Evolutionary conservation across 257 asterid genomes (phyloP).

Genomic region (Solanum tarapatanum): DNA sequence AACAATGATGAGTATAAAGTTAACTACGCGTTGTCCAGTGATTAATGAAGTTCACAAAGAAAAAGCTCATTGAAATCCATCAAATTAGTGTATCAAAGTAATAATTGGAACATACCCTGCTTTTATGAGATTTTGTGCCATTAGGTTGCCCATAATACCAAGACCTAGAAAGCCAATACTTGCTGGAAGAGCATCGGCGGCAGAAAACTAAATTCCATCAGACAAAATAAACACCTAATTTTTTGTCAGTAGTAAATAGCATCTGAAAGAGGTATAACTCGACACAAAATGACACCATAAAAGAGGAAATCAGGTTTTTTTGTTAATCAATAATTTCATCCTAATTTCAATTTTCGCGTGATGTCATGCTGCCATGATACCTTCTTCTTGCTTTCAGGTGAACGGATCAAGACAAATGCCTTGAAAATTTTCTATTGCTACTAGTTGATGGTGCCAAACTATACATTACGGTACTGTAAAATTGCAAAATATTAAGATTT

Average conservation of each 20-base stretch:
- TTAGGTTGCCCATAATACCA: conserved; percentile 89
- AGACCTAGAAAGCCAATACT: conserved; percentile 84
- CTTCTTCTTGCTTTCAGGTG: background rate
- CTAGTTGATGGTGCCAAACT: background rate
- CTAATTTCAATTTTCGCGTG: background rate
- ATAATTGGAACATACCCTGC: conserved; percentile 39
- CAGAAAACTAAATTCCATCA: background rate
- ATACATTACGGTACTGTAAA: background rate
- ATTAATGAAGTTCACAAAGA: too few relatives aligned
- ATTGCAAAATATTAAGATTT: background rate
- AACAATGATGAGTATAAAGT: background rate
- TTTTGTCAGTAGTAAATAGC: background rate
- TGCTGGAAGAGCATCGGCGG: conserved; percentile 39
- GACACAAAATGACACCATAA: background rate
- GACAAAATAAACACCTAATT: background rate
- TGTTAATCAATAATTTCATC: background rate
- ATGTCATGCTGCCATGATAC: background rate
- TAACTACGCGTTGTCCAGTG: background rate
- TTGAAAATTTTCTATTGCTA: background rate
- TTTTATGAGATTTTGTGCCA: conserved; percentile 85
- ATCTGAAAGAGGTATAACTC: background rate
- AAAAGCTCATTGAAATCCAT: background rate
- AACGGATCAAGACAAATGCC: background rate
- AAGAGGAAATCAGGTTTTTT: background rate
- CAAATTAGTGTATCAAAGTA: background rate